phyloP scores from a whole-genome alignment of 371 early-diverging fungal genomes.

The Mortierella sp. region DNA sequence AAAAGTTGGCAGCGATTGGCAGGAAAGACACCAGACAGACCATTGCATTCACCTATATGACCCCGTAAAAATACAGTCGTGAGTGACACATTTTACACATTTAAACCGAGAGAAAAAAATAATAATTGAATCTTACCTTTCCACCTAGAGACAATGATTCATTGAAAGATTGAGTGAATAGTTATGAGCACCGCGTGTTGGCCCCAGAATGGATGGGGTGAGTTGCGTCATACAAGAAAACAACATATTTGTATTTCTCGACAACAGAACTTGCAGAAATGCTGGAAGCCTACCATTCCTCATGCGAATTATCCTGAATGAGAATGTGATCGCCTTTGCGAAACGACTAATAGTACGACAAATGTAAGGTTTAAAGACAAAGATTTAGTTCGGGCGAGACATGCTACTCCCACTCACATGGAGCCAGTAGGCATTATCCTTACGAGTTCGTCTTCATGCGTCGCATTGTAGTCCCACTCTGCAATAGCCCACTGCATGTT shows the following conservation, averaged over 20 bases:
- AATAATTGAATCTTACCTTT: conserved; percentile 31
- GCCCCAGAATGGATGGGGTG: not conserved
- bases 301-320: conserved; percentile 45
- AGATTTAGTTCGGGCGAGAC: not conserved
- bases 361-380: not conserved
- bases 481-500: conserved; percentile 55
- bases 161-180: not conserved
- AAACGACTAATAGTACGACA: conserved; percentile 28
- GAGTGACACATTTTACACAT: not conserved
- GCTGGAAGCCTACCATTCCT: conserved; percentile 44
- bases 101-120: not conserved
- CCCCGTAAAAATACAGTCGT: not conserved
- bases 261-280: too few relatives aligned
- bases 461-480: conserved; percentile 55
- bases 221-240: too few relatives aligned
- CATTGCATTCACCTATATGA: conserved; percentile 40
- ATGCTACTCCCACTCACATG: not conserved
- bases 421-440: not conserved
- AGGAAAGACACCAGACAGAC: conserved; percentile 47
- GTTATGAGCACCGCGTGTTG: not conserved
- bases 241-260: too few relatives aligned
- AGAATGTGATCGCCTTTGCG: conserved; percentile 48
- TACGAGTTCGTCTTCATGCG: conserved; percentile 56
- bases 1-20: conserved; percentile 49
- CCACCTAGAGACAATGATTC: conserved; percentile 27